These are phyloP conservation scores for Trametes cubensis DNA, from an alignment of 768 basidiomycete genomes.

Conservation along the genomic window DNA sequence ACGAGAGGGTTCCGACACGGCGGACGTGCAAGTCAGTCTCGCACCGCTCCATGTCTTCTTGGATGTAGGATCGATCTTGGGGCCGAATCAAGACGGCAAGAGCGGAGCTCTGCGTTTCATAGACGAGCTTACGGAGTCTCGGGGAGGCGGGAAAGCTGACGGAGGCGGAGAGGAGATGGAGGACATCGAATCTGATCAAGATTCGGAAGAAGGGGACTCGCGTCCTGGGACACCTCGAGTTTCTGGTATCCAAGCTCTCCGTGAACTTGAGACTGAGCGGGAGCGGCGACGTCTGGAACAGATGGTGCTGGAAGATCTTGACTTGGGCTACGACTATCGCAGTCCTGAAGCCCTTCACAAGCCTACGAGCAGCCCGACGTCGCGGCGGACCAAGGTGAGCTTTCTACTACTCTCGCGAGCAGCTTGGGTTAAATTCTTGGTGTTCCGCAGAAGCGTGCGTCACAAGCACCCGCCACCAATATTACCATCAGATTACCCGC, in stretches of 20 bases:
- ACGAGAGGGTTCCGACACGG: not conserved
- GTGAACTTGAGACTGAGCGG: conserved; percentile 25
- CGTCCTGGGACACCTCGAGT: conserved; percentile 43
- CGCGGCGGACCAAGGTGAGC: conserved; percentile 18
- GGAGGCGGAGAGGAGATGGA: not conserved
- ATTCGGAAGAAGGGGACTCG: conserved; percentile 39
- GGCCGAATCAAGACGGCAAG: conserved; percentile 32
- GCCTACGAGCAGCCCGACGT: not conserved
- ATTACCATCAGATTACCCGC: conserved; percentile 50
- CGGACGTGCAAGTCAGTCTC: conserved; percentile 46
- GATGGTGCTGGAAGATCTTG: conserved; percentile 60
- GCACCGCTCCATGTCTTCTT: conserved; percentile 77
- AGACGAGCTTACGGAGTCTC: conserved; percentile 41
- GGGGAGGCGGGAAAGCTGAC: not conserved
- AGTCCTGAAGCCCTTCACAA: conserved; percentile 5
- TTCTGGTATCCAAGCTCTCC: conserved; percentile 5
- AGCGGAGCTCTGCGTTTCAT: conserved; percentile 50
- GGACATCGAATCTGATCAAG: conserved; percentile 29
- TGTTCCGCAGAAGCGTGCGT: not conserved
- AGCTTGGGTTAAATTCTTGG: not conserved
- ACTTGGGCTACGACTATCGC: conserved; percentile 53
- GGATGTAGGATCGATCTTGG: conserved; percentile 56
- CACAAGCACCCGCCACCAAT: not conserved
- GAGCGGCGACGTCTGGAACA: conserved; percentile 52
- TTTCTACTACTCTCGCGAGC: too few relatives aligned